phyloP scores from a whole-genome alignment of 2,329 filamentous ascomycete genomes.

The Phoma herbarum region DNA sequence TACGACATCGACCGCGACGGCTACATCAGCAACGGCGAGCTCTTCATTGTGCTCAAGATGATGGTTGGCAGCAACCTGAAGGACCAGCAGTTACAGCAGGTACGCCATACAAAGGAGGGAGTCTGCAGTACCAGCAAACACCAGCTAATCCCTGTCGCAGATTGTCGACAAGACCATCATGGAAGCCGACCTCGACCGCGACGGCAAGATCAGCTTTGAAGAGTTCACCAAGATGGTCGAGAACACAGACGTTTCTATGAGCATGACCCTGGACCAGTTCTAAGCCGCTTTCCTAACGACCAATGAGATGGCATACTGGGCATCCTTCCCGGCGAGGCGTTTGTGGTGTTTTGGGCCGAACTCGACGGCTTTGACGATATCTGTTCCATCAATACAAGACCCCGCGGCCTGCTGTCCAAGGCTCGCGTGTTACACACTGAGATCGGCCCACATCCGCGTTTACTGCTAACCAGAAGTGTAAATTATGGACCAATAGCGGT shows the following conservation, averaged over 20 bases:
- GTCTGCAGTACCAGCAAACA: neutral
- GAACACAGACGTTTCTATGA: conserved; percentile 79
- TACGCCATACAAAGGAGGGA: conserved; percentile 31
- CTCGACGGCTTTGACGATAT: conserved; percentile 34
- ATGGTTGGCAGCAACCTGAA: conserved; percentile 99
- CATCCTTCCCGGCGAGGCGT: conserved; percentile 44
- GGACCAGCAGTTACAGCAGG: conserved; percentile 95
- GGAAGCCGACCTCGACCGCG: conserved; percentile 95
- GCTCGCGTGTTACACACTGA: conserved; percentile 1
- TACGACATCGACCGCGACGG: conserved; percentile 99
- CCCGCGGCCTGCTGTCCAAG: neutral
- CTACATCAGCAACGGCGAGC: conserved; percentile 97
- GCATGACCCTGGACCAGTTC: conserved; percentile 70
- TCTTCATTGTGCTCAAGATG: conserved; percentile 99
- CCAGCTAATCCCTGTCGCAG: conserved; percentile 35
- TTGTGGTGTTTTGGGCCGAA: conserved; percentile 38
- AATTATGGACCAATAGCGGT: neutral
- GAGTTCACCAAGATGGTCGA: conserved; percentile 99
- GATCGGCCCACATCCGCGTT: neutral
- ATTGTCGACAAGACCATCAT: conserved; percentile 99
- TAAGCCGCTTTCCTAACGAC: conserved; percentile 30
- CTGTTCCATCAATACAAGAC: conserved; percentile 39
- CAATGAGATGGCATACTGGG: conserved; percentile 25
- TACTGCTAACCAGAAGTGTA: neutral
- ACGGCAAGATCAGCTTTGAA: conserved; percentile 98